phyloP scores from a whole-genome alignment of 352 stramenopile species.

The Phytophthora palmivora region DNA sequence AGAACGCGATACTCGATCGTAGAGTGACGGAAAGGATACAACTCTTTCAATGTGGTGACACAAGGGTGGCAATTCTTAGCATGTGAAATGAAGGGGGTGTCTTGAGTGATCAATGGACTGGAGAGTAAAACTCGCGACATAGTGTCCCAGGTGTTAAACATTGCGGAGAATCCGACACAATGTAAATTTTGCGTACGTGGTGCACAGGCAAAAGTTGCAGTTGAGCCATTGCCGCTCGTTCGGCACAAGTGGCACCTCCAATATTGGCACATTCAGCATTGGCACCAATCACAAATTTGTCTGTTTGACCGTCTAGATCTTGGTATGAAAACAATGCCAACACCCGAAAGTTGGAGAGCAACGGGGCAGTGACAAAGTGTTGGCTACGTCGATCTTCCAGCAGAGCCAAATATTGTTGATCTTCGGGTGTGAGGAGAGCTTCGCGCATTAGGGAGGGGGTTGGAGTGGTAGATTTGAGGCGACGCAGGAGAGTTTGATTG shows the following conservation, averaged over 20 bases:
- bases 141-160: conserved; percentile 87
- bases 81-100: conserved; percentile 71
- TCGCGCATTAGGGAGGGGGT: conserved; percentile 41
- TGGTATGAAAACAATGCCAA: conserved; percentile 68
- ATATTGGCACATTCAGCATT: conserved; percentile 92
- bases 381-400: conserved; percentile 54
- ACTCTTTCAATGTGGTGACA: conserved; percentile 65
- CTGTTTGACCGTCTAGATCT: conserved; percentile 49
- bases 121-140: conserved; percentile 90
- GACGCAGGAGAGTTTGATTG: background rate
- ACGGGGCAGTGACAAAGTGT: conserved; percentile 41
- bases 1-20: conserved; percentile 58
- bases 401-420: conserved; percentile 51
- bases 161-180: conserved; percentile 83
- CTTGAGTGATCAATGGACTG: conserved; percentile 53
- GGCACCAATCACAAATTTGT: conserved; percentile 68
- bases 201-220: conserved; percentile 67
- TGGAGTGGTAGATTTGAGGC: background rate
- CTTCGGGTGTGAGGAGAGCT: conserved; percentile 49
- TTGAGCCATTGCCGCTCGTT: conserved; percentile 84
- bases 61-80: conserved; percentile 63
- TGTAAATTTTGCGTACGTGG: conserved; percentile 74
- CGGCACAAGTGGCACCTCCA: conserved; percentile 85
- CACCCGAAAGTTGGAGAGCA: conserved; percentile 57
- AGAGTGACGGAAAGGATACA: conserved; percentile 90